Evolutionary conservation across 495 filamentous ascomycete species (phyloP).

Genomic region (Podospora pseudoanserina): DNA sequence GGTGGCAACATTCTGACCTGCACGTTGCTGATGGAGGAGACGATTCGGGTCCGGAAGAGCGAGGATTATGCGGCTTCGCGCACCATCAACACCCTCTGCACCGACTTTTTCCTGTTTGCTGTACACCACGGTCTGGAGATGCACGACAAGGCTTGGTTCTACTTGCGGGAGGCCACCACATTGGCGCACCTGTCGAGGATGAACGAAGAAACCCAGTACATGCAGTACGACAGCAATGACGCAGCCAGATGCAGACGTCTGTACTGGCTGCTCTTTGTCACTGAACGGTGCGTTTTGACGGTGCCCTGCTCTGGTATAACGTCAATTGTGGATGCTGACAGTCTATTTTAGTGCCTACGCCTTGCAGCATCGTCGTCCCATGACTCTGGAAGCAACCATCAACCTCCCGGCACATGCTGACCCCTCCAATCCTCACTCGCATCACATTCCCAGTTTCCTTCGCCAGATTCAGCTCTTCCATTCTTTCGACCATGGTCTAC

Average conservation of each 20-base stretch:
- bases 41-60: constrained; percentile 68
- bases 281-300: constrained; percentile 56
- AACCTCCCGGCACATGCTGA: constrained; percentile 62
- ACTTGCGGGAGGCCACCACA: constrained; percentile 68
- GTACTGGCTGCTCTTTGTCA: constrained; percentile 70
- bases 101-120: constrained; percentile 77
- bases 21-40: constrained; percentile 70
- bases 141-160: constrained; percentile 70
- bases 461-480: constrained; percentile 65
- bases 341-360: constrained; percentile 57
- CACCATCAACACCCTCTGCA: constrained; percentile 64
- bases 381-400: constrained; percentile 54
- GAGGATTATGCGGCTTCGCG: constrained; percentile 69
- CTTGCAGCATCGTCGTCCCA: constrained; percentile 67
- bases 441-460: constrained; percentile 58
- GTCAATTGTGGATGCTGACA: constrained; percentile 18
- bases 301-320: neutral
- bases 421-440: constrained; percentile 52
- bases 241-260: constrained; percentile 54
- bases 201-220: constrained; percentile 59
- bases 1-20: constrained; percentile 53
- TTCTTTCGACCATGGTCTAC: constrained; percentile 67
- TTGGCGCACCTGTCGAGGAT: constrained; percentile 55
- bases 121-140: constrained; percentile 69
- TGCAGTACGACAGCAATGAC: constrained; percentile 52